These are phyloP conservation scores for Suillus bovinus DNA, from an alignment of 768 basidiomycete genomes.

Conservation along the genomic window DNA sequence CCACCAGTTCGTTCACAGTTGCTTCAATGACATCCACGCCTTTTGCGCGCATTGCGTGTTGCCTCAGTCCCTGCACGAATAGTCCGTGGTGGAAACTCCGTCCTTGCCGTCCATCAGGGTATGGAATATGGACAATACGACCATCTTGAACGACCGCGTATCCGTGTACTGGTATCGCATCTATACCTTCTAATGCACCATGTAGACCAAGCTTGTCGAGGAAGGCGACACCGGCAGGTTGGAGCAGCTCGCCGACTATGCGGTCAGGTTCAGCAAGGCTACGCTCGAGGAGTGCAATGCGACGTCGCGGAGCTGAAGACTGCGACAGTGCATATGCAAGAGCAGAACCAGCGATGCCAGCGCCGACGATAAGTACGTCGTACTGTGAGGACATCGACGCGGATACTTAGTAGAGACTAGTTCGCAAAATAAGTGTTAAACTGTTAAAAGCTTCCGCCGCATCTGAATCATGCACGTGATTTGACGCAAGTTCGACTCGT, in stretches of 20 bases:
- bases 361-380: conserved; percentile 89
- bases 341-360: conserved; percentile 85
- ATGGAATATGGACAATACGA: conserved; percentile 83
- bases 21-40: conserved; percentile 85
- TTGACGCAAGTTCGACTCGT: too few relatives aligned
- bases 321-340: conserved; percentile 84
- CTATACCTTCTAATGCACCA: conserved; percentile 80
- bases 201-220: conserved; percentile 78
- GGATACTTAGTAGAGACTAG: not conserved
- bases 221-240: conserved; percentile 86
- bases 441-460: too few relatives aligned
- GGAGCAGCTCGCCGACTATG: conserved; percentile 95
- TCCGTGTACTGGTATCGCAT: conserved; percentile 78
- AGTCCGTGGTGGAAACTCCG: conserved; percentile 93
- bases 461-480: too few relatives aligned
- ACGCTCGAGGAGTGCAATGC: conserved; percentile 85
- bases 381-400: conserved; percentile 36
- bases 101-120: conserved; percentile 72
- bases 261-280: conserved; percentile 92
- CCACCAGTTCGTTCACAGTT: conserved; percentile 75
- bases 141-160: conserved; percentile 75
- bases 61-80: conserved; percentile 80
- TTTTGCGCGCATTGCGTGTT: conserved; percentile 54
- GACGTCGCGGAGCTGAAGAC: conserved; percentile 42
- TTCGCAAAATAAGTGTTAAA: not conserved